Evolutionary conservation across 345 rosid genomes (phyloP).

Genomic region (Psidium friedrichsthalianum): DNA sequence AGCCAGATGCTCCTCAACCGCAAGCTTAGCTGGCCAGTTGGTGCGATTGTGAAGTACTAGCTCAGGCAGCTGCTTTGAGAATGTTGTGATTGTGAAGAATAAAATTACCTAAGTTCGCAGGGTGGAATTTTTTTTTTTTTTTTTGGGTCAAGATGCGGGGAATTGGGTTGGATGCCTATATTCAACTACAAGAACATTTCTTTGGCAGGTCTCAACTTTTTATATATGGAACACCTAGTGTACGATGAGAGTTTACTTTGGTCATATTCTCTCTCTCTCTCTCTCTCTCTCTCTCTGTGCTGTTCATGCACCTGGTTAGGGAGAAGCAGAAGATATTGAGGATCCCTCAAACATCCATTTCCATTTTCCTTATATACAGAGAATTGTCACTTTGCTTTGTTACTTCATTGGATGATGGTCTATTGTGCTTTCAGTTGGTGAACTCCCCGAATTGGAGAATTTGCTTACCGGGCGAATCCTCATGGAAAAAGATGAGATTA

Average conservation of each 20-base stretch:
- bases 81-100: not conserved
- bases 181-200: not conserved
- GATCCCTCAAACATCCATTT: no score
- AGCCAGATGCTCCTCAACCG: conserved; percentile 25
- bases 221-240: not conserved
- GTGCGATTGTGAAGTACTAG: not conserved
- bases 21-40: not conserved
- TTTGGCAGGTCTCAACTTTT: not conserved
- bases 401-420: not conserved
- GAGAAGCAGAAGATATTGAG: no score
- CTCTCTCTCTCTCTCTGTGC: not conserved
- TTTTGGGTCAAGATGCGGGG: not conserved
- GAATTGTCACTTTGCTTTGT: not conserved
- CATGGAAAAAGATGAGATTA: no score
- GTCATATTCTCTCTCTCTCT: not conserved
- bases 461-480: not conserved
- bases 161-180: not conserved
- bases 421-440: not conserved
- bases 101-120: not conserved
- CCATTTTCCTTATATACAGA: not conserved
- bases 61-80: not conserved
- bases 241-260: not conserved
- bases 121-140: not conserved
- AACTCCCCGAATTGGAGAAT: not conserved
- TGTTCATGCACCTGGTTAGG: no score